These are phyloP conservation scores for Yamadazyma jaroonii DNA, from an alignment of 1,139 yeast genomes.

Conservation along the genomic window DNA sequence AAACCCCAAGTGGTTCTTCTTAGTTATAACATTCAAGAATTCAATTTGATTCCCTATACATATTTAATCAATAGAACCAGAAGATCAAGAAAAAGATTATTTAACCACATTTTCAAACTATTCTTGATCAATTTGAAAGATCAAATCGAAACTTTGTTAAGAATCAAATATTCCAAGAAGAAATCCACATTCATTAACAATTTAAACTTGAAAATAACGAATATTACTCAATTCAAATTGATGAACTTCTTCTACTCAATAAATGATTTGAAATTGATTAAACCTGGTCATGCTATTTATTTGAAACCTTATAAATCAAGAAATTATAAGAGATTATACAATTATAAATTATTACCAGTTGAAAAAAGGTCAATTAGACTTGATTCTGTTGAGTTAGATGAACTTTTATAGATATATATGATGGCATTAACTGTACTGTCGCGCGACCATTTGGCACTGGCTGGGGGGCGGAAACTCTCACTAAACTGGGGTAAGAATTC, in stretches of 20 bases:
- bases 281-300: conserved; percentile 24
- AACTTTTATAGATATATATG: conserved; percentile 2
- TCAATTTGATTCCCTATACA: conserved; percentile 36
- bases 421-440: no score
- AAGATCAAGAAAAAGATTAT: conserved; percentile 25
- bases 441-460: no score
- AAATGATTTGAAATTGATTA: conserved; percentile 10
- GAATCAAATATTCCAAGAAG: conserved; percentile 35
- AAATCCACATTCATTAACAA: conserved; percentile 26
- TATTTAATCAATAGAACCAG: conserved; percentile 25
- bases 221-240: conserved; percentile 26
- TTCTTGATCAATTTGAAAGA: conserved; percentile 39
- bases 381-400: conserved; percentile 4
- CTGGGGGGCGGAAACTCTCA: background rate
- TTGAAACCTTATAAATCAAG: conserved; percentile 26
- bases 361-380: background rate
- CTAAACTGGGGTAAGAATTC: no score
- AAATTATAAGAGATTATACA: conserved; percentile 32
- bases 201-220: conserved; percentile 24
- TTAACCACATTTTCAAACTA: conserved; percentile 35
- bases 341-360: conserved; percentile 18
- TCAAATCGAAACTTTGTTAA: conserved; percentile 35
- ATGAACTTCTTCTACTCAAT: conserved; percentile 21
- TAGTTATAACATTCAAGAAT: conserved; percentile 29
- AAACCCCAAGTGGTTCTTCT: conserved; percentile 19